These are phyloP conservation scores for Urtica urens DNA, from an alignment of 306 rosid genomes.

Conservation along the genomic window DNA sequence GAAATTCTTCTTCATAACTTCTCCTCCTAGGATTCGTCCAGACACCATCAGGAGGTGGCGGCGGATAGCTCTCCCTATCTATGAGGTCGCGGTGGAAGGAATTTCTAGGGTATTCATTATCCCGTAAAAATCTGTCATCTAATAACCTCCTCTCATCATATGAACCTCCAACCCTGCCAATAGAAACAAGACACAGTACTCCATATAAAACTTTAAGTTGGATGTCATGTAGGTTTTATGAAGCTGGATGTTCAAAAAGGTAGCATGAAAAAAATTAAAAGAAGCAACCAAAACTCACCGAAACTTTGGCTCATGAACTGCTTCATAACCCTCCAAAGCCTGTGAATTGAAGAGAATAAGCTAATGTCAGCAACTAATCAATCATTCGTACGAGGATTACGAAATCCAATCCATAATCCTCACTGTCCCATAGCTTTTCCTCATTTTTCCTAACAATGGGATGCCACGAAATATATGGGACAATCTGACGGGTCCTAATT, in stretches of 20 bases:
- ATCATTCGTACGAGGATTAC: conserved; percentile 66
- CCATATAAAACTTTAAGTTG: no score
- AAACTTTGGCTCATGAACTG: conserved; percentile 74
- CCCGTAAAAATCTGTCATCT: conserved; percentile 81
- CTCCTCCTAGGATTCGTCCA: conserved; percentile 81
- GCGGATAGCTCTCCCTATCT: conserved; percentile 70
- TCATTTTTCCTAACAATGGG: conserved; percentile 56
- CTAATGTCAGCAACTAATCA: conserved; percentile 96
- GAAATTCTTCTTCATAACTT: conserved; percentile 67
- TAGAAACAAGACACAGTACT: conserved; percentile 19
- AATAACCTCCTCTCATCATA: conserved; percentile 72
- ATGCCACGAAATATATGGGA: conserved; percentile 48
- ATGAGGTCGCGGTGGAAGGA: conserved; percentile 51
- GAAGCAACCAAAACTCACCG: conserved; percentile 68
- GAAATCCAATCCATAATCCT: conserved; percentile 99
- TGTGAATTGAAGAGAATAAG: conserved; percentile 99
- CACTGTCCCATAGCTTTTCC: conserved; percentile 83
- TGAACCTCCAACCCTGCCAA: conserved; percentile 71
- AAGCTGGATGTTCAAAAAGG: no score
- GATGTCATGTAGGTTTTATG: no score
- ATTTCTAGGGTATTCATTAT: conserved; percentile 53
- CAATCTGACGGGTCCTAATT: conserved; percentile 74
- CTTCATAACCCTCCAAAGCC: conserved; percentile 98
- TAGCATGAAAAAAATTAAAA: conserved; percentile 16
- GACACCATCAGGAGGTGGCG: conserved; percentile 56